phyloP scores from a whole-genome alignment of 78 protist species.

The Pigoraptor vietnamica region DNA sequence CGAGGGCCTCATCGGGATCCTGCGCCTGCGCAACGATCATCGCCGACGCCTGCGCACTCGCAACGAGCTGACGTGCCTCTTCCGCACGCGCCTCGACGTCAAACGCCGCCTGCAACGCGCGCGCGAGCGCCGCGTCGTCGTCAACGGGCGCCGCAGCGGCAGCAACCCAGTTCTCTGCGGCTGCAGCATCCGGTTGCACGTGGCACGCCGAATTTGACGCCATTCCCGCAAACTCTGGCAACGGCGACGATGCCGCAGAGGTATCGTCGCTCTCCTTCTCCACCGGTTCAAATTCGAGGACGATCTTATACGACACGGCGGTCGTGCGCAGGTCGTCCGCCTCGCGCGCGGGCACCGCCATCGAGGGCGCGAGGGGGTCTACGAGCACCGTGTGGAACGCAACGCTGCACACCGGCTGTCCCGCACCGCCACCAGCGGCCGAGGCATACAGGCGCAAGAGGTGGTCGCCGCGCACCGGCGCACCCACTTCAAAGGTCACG shows the following conservation, averaged over 20 bases:
- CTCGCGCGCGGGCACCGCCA: background rate
- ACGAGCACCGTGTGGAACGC: background rate
- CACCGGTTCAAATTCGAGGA: background rate
- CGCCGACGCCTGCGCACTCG: background rate
- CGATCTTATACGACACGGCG: background rate
- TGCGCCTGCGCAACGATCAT: background rate
- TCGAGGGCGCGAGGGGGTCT: background rate
- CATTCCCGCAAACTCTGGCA: too few species aligned
- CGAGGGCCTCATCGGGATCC: background rate
- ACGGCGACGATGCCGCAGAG: too few species aligned
- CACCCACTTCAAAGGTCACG: background rate
- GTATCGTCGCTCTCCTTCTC: background rate
- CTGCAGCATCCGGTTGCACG: too few species aligned
- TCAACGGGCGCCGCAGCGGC: background rate
- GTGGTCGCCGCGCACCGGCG: background rate
- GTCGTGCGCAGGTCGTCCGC: background rate
- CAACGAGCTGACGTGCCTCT: background rate
- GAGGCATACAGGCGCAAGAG: background rate
- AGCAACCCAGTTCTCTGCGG: background rate
- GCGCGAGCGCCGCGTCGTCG: background rate
- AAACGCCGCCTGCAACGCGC: background rate
- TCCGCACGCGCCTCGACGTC: background rate
- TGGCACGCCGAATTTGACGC: too few species aligned
- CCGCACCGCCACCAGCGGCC: background rate
- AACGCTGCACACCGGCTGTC: background rate